Evolutionary conservation across 495 filamentous ascomycete genomes (phyloP), one percentile per base, ranked within the genome.

Genomic region (Tuber brumale): DNA sequence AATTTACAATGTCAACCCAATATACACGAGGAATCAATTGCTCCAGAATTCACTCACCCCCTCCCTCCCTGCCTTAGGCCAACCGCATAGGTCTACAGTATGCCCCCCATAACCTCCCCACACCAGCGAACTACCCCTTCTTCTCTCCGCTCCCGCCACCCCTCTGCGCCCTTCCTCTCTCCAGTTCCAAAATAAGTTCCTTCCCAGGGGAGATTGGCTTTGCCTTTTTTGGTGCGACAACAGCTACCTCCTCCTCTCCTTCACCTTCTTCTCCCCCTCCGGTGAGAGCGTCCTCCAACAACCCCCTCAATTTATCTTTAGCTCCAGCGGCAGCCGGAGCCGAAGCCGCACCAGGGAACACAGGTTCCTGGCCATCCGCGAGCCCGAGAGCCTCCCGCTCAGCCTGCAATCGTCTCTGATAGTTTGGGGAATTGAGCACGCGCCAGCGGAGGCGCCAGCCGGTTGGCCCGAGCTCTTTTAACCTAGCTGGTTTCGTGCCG

Each of bases 401-500:
- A 35, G 77, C 70, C 1, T 45, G 72, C 23, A 75, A 66, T 75
- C 72, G 70, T 69, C 70, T 39, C 69, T 81, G 76, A 71, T 75
- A 80, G 23, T 41, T 39, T 3, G 78, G 76, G 0, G 81, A 79
- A 85, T 93, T 91, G 91, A 97, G 92, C 72, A 97, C 85, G 78
- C 89, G 86, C 92, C 93, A 97, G 80, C 95, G 86, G 78, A 98
- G 85, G 72, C 89, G 86, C 95, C 95, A 99, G 19, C 95, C 95
- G 76, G 89, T 91, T 72, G 93, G 88, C 6, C 95, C 95, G 74
- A 99, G 85, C 79, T 96, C 92, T 86, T 90, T 92, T 69, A 98
- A 86, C 75, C 96, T 86, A 46, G 85, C 88, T 19, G 90, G 84
- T 83, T 91, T 93, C 81, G 88, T 87, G 69, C 92, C 92, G 8